Base-by-base conservation (phyloP, 805 yeast species). In the Lipomyces starkeyi region DNA sequence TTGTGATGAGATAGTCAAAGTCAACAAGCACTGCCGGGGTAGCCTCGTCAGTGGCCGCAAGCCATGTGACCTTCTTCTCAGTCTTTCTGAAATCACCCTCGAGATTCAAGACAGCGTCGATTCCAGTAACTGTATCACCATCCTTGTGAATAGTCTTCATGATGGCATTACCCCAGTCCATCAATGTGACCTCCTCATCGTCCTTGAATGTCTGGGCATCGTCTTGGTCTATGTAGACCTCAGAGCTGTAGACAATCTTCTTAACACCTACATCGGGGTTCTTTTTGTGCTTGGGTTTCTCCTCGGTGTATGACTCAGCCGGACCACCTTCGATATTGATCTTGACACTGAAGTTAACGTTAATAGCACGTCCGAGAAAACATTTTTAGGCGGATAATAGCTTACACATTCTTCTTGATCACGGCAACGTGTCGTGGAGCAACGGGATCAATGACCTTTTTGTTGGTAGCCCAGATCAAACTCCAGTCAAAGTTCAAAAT, bases 101-200 rank as follows among this genome's bases (percentile, higher is more conserved):
- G 77, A 94, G 85, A 80, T 94, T 90, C 75, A 94, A 83, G 74
- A 87, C 89, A 65, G 92, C 97, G 63, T 86, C 89, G 70, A 94
- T 82, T 2, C 88, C 82, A 59, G 83, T 83, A 65, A 90, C 90
- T 52, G 82, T 71, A 57, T 78, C 79, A 67, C 85, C 90, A 71
- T 87, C 88, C 78, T 86, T 88, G 78, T 81, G 81, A 76, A 93
- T 85, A 78, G 87, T 86, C 73, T 89, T 86, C 73, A 93, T 82
- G 73, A 94, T 90, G 67, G 88, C 90, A 79, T 94, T 94, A 85
- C 98, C 98, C 98, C 98, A 94, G 81, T 94, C 98, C 98, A 94
- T 94, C 76, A 94, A 86, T n/a, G 98, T 94, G 71, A 93, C 84
- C 83, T 94, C 98, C 82, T 94, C 98, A 72, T 90, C 91, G 56